Conservation (phyloP, 257 asterid species). For the Fraxinus pennsylvanica region DNA sequence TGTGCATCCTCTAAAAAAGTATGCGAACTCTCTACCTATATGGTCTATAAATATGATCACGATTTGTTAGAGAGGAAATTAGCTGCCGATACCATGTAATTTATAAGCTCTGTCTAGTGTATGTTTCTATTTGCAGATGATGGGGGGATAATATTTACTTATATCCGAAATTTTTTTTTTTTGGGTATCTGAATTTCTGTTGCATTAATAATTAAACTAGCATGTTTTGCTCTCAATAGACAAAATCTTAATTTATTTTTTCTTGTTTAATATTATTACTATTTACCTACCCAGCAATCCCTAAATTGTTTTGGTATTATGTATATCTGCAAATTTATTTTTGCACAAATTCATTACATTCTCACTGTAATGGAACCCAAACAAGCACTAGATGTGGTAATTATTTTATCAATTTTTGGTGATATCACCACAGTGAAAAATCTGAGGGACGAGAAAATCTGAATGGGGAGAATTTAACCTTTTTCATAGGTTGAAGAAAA, state of each 20-base stretch:
- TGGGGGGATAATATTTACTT: background rate
- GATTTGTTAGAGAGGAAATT: background rate
- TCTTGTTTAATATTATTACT: background rate
- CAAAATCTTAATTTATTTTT: background rate
- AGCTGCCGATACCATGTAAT: background rate
- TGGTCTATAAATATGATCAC: background rate
- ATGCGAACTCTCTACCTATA: background rate
- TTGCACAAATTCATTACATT: too few relatives aligned
- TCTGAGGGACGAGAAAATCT: too few relatives aligned
- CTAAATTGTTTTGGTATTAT: too few relatives aligned
- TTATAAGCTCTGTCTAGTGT: background rate
- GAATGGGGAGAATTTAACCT: too few relatives aligned
- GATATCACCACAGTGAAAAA: too few relatives aligned
- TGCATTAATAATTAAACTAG: background rate
- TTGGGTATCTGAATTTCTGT: background rate
- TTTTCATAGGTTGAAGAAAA: too few relatives aligned
- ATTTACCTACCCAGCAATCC: too few relatives aligned
- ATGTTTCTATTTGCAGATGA: background rate
- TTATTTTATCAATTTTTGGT: too few relatives aligned
- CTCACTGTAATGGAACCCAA: too few relatives aligned
- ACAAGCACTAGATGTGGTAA: too few relatives aligned
- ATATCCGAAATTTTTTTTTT: background rate
- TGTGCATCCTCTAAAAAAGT: background rate
- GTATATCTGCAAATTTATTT: too few relatives aligned
- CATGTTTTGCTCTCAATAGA: background rate